phyloP scores from a whole-genome alignment of 495 filamentous ascomycete genomes.

The Wilcoxina mikolae region DNA sequence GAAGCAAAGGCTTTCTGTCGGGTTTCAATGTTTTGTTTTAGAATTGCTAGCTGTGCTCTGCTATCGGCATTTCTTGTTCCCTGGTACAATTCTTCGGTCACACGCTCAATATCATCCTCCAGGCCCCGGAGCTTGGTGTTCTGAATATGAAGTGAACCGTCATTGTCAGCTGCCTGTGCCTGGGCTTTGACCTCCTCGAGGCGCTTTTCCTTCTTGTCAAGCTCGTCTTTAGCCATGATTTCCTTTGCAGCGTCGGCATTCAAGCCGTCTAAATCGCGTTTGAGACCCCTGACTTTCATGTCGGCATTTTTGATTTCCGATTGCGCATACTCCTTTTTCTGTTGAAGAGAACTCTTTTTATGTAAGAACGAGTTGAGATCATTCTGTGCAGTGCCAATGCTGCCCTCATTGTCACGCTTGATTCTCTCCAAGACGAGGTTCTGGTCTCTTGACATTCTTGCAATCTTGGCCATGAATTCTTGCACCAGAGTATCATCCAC shows the following conservation, averaged over 20 bases:
- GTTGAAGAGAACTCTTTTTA: conserved; percentile 48
- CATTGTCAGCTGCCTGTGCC: conserved; percentile 47
- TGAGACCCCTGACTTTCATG: conserved; percentile 44
- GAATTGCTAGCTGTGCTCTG: conserved; percentile 60
- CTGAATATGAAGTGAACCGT: conserved; percentile 47
- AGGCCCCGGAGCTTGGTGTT: conserved; percentile 48
- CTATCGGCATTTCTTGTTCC: conserved; percentile 64
- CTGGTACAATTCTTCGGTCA: conserved; percentile 63
- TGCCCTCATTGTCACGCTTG: conserved; percentile 49
- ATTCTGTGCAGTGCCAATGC: conserved; percentile 50
- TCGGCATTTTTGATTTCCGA: conserved; percentile 57
- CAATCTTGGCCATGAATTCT: conserved; percentile 62
- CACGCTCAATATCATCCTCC: conserved; percentile 50
- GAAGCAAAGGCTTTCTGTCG: conserved; percentile 56
- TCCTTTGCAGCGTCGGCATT: conserved; percentile 71
- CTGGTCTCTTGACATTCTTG: conserved; percentile 62
- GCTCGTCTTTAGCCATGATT: conserved; percentile 54
- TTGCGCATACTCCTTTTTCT: conserved; percentile 54
- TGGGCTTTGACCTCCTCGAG: conserved; percentile 49
- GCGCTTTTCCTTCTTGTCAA: conserved; percentile 50
- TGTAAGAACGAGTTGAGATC: conserved; percentile 54
- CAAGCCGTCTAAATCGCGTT: conserved; percentile 51
- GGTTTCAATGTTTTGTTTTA: conserved; percentile 61
- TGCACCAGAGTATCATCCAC: conserved; percentile 57
- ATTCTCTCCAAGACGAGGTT: conserved; percentile 56